phyloP scores from a whole-genome alignment of 176 grass and related monocot species.

The Bothriochloa decipiens region DNA sequence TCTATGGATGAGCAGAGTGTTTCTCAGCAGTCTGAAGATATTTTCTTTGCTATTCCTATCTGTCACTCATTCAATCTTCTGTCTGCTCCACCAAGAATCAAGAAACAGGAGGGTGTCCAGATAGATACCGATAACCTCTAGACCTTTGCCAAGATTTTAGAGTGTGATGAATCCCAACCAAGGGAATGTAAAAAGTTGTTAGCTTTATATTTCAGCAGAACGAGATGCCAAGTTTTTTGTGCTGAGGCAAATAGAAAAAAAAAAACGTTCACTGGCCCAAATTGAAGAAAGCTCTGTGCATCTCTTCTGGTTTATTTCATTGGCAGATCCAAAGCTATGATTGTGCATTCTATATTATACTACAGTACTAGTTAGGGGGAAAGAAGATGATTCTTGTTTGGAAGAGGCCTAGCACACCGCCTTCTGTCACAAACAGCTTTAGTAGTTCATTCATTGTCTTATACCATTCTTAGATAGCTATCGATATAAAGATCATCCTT shows the following conservation, averaged over 20 bases:
- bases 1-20: background rate
- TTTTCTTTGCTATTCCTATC: background rate
- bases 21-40: background rate
- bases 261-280: background rate
- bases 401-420: background rate
- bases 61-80: background rate
- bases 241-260: background rate
- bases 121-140: background rate
- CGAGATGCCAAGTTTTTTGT: background rate
- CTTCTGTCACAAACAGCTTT: background rate
- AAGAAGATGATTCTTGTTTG: background rate
- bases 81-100: background rate
- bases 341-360: constrained; percentile 6
- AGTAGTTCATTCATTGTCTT: too few species aligned
- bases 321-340: background rate
- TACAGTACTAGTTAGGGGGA: background rate
- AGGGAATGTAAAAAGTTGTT: constrained; percentile 6
- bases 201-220: background rate
- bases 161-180: background rate
- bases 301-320: background rate
- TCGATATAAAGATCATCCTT: background rate
- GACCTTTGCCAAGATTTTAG: background rate
- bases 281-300: background rate
- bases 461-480: background rate
- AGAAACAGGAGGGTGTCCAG: too few species aligned